These are phyloP conservation scores for Aphanomyces stellatus DNA, from an alignment of 352 stramenopile genomes.

Conservation along the genomic window DNA sequence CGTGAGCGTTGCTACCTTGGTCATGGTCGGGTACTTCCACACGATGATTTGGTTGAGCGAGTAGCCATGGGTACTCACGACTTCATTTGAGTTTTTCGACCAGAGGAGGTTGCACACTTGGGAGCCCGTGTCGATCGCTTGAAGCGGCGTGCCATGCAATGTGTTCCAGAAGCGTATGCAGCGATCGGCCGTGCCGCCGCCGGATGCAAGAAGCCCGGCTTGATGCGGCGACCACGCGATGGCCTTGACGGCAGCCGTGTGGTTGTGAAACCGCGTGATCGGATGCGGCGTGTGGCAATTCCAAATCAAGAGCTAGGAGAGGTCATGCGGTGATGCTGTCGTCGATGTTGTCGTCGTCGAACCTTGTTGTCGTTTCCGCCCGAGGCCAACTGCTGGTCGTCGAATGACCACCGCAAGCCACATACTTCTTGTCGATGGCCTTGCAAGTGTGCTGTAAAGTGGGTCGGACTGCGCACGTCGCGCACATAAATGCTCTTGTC, in stretches of 20 bases:
- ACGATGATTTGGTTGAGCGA: conserved; percentile 97
- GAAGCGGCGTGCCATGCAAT: conserved; percentile 79
- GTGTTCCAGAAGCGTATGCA: conserved; percentile 99
- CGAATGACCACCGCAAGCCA: conserved; percentile 95
- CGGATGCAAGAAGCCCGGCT: conserved; percentile 91
- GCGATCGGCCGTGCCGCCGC: conserved; percentile 93
- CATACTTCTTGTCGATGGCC: conserved; percentile 89
- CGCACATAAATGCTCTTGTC: conserved; percentile 81
- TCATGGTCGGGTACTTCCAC: conserved; percentile 96
- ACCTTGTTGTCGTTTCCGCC: conserved; percentile 99
- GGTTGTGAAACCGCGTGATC: conserved; percentile 88
- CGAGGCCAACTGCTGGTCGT: conserved; percentile 84
- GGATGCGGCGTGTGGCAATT: conserved; percentile 29
- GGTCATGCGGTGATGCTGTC: not conserved
- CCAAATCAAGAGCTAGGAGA: conserved; percentile 10
- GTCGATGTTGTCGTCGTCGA: not conserved
- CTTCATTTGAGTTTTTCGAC: conserved; percentile 96
- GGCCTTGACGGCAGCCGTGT: conserved; percentile 96
- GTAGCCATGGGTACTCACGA: conserved; percentile 98
- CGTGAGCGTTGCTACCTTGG: conserved; percentile 94
- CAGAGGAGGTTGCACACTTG: conserved; percentile 98
- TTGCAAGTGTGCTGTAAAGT: conserved; percentile 45
- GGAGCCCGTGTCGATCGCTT: conserved; percentile 93
- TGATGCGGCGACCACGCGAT: conserved; percentile 97
- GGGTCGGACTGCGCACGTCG: conserved; percentile 74